phyloP scores from a whole-genome alignment of 257 asterid genomes.

The Primulina tabacum region DNA sequence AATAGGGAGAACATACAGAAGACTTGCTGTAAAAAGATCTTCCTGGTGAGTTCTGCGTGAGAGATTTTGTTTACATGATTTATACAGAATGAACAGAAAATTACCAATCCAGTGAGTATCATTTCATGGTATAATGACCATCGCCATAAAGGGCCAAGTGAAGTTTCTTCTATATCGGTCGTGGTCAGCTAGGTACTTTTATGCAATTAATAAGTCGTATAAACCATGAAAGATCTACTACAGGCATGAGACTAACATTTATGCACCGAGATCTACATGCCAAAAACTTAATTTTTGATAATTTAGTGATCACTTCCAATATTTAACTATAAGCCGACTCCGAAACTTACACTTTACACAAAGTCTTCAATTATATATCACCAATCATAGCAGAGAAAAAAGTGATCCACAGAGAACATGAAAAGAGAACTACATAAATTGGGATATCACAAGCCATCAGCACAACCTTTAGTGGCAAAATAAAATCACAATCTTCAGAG shows the following conservation, averaged over 20 bases:
- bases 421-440: conserved; percentile 3
- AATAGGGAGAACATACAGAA: conserved; percentile 12
- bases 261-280: conserved; percentile 11
- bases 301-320: conserved; percentile 11
- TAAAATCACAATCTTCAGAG: background rate
- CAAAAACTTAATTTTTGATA: background rate
- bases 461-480: background rate
- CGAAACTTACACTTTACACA: background rate
- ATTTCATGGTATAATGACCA: background rate
- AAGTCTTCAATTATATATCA: background rate
- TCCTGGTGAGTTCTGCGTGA: background rate
- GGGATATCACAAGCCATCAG: background rate
- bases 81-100: conserved; percentile 2
- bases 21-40: background rate
- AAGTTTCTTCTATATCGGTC: too few species aligned
- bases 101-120: background rate
- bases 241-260: background rate
- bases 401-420: background rate
- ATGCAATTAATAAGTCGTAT: background rate
- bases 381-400: background rate
- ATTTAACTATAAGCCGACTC: conserved; percentile 8
- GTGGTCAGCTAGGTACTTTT: background rate
- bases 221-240: background rate
- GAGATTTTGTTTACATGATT: background rate
- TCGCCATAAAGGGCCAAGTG: background rate